Percentiles rank a stretch among this genome's conserved stretches.
Conservation (phyloP, 176 grass and related monocot species). For the Zea mays region DNA sequence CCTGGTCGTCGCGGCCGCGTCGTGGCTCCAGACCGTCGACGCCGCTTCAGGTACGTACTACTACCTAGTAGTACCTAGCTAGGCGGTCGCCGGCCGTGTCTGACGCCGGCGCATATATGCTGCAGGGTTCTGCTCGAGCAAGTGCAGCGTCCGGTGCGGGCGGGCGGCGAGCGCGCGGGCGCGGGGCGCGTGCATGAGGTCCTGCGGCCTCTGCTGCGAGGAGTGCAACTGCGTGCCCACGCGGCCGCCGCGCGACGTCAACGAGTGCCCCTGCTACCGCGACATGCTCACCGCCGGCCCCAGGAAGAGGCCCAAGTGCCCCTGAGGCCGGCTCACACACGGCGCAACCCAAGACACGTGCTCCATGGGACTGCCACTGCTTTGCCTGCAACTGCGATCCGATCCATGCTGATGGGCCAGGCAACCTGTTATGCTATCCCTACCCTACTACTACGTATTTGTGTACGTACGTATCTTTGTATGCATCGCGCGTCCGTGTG, state of each 20-base stretch:
- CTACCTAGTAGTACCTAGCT: too few species aligned
- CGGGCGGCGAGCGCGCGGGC: not conserved
- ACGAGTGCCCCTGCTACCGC: slow-evolving; percentile 74
- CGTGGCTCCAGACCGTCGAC: slow-evolving; percentile 25
- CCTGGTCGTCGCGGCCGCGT: slow-evolving; percentile 16
- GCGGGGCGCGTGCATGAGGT: slow-evolving; percentile 41
- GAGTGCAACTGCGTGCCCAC: slow-evolving; percentile 71
- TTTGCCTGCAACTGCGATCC: not conserved
- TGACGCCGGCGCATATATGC: too few species aligned
- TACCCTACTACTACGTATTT: not conserved
- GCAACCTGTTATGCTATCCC: not conserved
- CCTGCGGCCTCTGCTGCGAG: slow-evolving; percentile 59
- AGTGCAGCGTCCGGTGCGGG: slow-evolving; percentile 53
- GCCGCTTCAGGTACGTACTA: slow-evolving; percentile 34
- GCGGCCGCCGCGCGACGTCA: not conserved
- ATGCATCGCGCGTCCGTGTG: not conserved
- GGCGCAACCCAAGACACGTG: too few species aligned
- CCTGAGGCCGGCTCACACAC: too few species aligned
- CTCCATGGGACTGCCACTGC: too few species aligned
- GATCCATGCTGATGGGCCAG: too few species aligned
- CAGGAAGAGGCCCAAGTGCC: slow-evolving; percentile 35
- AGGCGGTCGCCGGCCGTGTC: too few species aligned
- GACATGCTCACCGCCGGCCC: slow-evolving; percentile 48
- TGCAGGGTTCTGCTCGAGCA: slow-evolving; percentile 54
- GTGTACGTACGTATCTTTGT: not conserved